Conservation (phyloP, 306 rosid genomes). For the Styphnolobium japonicum region DNA sequence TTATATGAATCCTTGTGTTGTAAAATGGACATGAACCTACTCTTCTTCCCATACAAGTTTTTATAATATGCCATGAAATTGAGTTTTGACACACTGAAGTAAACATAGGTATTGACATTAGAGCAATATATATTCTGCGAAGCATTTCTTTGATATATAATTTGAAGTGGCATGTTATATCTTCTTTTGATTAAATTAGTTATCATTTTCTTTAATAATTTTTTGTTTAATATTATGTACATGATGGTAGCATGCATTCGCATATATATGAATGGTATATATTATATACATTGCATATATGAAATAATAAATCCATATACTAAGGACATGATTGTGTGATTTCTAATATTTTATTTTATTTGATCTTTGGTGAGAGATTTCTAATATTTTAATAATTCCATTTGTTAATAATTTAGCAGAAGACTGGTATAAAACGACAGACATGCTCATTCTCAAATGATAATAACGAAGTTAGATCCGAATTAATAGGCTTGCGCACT, state of each 20-base stretch:
- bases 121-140: too few species aligned
- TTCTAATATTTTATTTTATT: background rate
- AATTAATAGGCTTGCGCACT: slow-evolving; percentile 58
- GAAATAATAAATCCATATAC: background rate
- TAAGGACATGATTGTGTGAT: too few species aligned
- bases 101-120: too few species aligned
- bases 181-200: background rate
- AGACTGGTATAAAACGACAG: slow-evolving; percentile 48
- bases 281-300: background rate
- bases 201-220: background rate
- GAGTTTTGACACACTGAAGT: too few species aligned
- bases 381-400: slow-evolving; percentile 5
- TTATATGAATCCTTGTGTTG: background rate
- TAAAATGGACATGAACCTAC: too few species aligned
- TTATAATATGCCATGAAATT: too few species aligned
- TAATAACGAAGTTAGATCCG: slow-evolving; percentile 56
- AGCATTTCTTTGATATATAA: too few species aligned
- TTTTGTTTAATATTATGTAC: background rate
- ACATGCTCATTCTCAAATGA: slow-evolving; percentile 72
- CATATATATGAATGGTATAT: background rate
- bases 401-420: slow-evolving; percentile 5
- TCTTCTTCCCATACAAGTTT: too few species aligned
- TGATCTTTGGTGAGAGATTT: background rate
- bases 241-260: background rate
- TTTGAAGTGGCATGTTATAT: background rate